These are phyloP conservation scores for Albugo candida DNA, from an alignment of 352 stramenopile species.

Conservation along the genomic window DNA sequence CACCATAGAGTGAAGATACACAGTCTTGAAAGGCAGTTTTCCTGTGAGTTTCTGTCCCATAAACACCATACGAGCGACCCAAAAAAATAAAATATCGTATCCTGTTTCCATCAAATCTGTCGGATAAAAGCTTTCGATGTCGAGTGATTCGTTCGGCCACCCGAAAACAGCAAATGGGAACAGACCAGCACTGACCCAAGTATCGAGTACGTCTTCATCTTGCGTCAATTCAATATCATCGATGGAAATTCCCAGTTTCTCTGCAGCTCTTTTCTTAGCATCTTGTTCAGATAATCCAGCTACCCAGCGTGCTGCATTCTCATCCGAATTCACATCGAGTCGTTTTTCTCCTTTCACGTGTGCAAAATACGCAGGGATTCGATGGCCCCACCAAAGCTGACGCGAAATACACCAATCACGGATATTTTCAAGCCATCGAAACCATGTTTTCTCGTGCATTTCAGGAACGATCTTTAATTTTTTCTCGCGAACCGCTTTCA, in stretches of 20 bases:
- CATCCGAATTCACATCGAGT: constrained; percentile 51
- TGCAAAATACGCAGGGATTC: constrained; percentile 96
- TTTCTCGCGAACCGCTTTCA: constrained; percentile 62
- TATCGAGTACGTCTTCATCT: constrained; percentile 99
- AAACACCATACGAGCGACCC: constrained; percentile 95
- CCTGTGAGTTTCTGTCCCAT: constrained; percentile 94
- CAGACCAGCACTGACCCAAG: constrained; percentile 96
- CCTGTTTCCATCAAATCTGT: constrained; percentile 96
- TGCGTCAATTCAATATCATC: constrained; percentile 81
- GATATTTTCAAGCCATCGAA: constrained; percentile 96
- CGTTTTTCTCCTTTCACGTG: constrained; percentile 73
- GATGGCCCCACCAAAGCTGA: constrained; percentile 99
- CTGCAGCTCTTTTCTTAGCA: constrained; percentile 68
- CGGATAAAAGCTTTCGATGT: constrained; percentile 89
- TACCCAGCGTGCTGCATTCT: constrained; percentile 43
- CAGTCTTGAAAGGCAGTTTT: constrained; percentile 91
- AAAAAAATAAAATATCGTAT: constrained; percentile 99
- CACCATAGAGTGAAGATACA: constrained; percentile 97
- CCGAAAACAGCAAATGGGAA: constrained; percentile 86
- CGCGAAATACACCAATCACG: constrained; percentile 99
- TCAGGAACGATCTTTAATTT: constrained; percentile 67
- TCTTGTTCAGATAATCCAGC: constrained; percentile 70
- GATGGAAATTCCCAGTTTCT: constrained; percentile 32
- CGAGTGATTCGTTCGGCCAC: constrained; percentile 38
- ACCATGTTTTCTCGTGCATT: constrained; percentile 89